These are phyloP conservation scores for Botrytis galanthina DNA, from an alignment of 2,329 filamentous ascomycete species.

Conservation along the genomic window DNA sequence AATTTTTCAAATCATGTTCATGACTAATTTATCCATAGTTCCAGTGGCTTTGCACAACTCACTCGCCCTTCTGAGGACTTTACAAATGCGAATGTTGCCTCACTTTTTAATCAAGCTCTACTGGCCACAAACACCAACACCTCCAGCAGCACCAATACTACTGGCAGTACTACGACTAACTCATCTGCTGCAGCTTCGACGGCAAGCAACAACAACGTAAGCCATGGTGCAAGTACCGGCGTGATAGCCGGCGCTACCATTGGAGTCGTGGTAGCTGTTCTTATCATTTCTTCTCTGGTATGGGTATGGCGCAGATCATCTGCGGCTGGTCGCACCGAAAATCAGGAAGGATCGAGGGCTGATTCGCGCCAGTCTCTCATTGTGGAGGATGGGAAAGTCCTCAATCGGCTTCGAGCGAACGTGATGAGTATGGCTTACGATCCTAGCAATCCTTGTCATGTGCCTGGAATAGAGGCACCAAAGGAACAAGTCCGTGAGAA, in stretches of 20 bases:
- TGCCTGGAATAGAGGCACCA: neutral
- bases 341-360: neutral
- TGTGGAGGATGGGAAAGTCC: constrained; percentile 1
- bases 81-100: neutral
- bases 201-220: neutral
- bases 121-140: neutral
- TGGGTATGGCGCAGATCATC: constrained; percentile 16
- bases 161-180: neutral
- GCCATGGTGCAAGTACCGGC: neutral
- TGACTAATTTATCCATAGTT: constrained; percentile 3
- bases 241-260: constrained; percentile 17
- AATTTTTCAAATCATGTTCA: too few relatives aligned
- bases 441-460: constrained; percentile 5
- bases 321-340: neutral
- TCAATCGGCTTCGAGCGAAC: neutral
- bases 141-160: neutral
- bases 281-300: constrained; percentile 8
- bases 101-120: constrained; percentile 9
- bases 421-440: constrained; percentile 11
- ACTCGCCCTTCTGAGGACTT: constrained; percentile 8
- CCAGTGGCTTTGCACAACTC: constrained; percentile 9
- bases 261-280: neutral
- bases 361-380: constrained; percentile 10
- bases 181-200: neutral
- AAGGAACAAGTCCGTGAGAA: neutral